Evolutionary conservation across 2,329 filamentous ascomycete genomes (phyloP), one percentile per base, ranked within the genome.

Genomic region (Coccinonectria pachysandricola): DNA sequence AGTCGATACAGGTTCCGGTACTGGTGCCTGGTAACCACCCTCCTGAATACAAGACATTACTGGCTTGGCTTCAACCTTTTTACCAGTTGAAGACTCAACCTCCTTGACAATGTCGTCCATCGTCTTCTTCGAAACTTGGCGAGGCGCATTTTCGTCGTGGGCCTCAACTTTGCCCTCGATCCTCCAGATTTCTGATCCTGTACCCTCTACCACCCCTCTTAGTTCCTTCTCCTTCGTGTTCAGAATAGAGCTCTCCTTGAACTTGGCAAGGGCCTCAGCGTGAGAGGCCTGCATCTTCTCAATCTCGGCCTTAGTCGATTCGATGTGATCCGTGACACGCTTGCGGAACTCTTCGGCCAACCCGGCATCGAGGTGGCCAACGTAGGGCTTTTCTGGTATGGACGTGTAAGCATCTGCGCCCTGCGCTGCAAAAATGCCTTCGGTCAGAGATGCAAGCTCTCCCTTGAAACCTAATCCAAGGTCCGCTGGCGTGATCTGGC

Each of bases 391-490:
- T 25, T 75, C 70, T 1, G 60, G 56, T 4, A 54, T 45, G 14
- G 63, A 53, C 12, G 54, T 59, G 11, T 53, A 46, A 1, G 59
- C 60, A 31, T 72, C 64, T n/a, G 51, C 57, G 2, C 60, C 62
- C 36, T 72, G 69, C 1, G 70, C 64, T 30, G 91, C 76, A 30
- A 95, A 85, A 30, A 95, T 83, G 5, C 83, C 86, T 18, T 83
- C 77, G 0, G 91, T 96, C 28, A 96, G 60, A 1, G 71, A 67
- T 13, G 82, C 76, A 12, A 98, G 65, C 53, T 87, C 81, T 19
- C 91, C 91, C 54, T 78, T 82, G 26, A 81, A 68, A 4, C 91
- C 91, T 7, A 96, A 63, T 1, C 86, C 86, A 17, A 96, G 71
- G 49, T 94, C 87, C 3, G 86, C 75, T 1, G 88, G 86, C 7